Conservation (phyloP, 1,284 basidiomycete genomes). For the Ustilago loliicola region DNA sequence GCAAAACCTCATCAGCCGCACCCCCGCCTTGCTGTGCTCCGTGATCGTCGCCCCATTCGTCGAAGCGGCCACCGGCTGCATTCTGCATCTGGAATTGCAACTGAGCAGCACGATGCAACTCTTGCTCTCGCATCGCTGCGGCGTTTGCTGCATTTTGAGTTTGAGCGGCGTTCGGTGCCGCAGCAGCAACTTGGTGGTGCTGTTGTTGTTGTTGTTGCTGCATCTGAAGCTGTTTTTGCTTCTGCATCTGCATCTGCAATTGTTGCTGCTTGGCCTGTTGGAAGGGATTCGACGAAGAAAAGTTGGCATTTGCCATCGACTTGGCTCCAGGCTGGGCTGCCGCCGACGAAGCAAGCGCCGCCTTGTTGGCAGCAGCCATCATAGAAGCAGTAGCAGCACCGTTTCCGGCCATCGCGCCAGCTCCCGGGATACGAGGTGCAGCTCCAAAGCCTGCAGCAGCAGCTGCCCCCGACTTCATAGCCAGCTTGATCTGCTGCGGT, state of each 20-base stretch:
- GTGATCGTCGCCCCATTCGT: slow-evolving; percentile 38
- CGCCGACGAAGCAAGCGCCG: slow-evolving; percentile 1
- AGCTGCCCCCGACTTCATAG: slow-evolving; percentile 40
- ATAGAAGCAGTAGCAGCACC: slow-evolving; percentile 36
- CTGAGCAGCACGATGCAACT: slow-evolving; percentile 38
- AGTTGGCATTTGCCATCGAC: slow-evolving; percentile 49
- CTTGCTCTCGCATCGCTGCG: slow-evolving; percentile 38
- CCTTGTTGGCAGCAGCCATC: slow-evolving; percentile 29
- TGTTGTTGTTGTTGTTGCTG: slow-evolving; percentile 29
- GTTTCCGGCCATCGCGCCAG: slow-evolving; percentile 28
- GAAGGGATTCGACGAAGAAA: slow-evolving; percentile 50
- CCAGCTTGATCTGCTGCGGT: slow-evolving; percentile 50
- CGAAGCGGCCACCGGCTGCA: slow-evolving; percentile 37
- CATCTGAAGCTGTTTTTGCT: slow-evolving; percentile 18
- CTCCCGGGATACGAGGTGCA: slow-evolving; percentile 40
- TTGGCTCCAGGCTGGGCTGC: slow-evolving; percentile 20
- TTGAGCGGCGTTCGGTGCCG: slow-evolving; percentile 25
- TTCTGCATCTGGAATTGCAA: slow-evolving; percentile 42
- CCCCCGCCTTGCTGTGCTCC: slow-evolving; percentile 21
- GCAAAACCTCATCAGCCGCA: slow-evolving; percentile 47
- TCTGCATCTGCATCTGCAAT: slow-evolving; percentile 40
- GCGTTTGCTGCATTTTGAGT: slow-evolving; percentile 28
- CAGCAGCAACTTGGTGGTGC: slow-evolving; percentile 16
- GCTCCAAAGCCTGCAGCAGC: slow-evolving; percentile 37
- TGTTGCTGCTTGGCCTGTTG: slow-evolving; percentile 57